Evolutionary conservation across 768 basidiomycete species (phyloP).

Genomic region (Lactarius quietus): DNA sequence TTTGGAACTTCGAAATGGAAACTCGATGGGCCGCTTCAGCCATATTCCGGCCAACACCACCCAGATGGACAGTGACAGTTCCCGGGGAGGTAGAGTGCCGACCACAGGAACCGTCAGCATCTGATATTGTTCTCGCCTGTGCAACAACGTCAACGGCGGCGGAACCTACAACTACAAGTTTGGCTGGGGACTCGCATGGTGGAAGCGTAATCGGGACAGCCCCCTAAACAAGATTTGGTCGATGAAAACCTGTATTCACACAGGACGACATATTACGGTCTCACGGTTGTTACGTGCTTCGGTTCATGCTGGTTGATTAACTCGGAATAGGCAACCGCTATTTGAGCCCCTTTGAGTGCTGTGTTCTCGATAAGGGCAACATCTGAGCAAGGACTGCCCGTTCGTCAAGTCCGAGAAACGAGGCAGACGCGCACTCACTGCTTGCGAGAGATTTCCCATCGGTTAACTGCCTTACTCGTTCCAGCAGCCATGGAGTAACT

Average conservation of each 20-base stretch:
- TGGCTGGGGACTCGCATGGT: slow-evolving; percentile 32
- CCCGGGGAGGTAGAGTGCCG: slow-evolving; percentile 80
- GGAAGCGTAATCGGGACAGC: neutral
- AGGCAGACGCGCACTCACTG: slow-evolving; percentile 43
- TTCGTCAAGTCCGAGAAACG: neutral
- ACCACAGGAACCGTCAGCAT: slow-evolving; percentile 35
- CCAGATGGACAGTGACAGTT: slow-evolving; percentile 62
- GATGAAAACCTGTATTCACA: neutral
- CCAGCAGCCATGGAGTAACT: slow-evolving; percentile 91
- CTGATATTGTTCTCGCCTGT: slow-evolving; percentile 34
- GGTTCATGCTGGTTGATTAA: slow-evolving; percentile 32
- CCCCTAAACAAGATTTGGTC: slow-evolving; percentile 5
- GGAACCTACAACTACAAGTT: slow-evolving; percentile 74
- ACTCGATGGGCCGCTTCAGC: slow-evolving; percentile 84
- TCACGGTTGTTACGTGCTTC: slow-evolving; percentile 16
- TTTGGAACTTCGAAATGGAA: slow-evolving; percentile 35
- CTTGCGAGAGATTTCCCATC: slow-evolving; percentile 67
- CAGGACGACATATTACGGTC: neutral
- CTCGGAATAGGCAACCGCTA: slow-evolving; percentile 72
- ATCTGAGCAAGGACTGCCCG: slow-evolving; percentile 43
- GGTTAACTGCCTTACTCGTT: slow-evolving; percentile 78
- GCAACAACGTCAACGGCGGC: slow-evolving; percentile 90
- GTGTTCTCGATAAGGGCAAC: slow-evolving; percentile 89
- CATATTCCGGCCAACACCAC: slow-evolving; percentile 94
- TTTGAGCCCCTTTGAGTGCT: slow-evolving; percentile 71